Evolutionary conservation across 2,329 filamentous ascomycete genomes (phyloP).

Genomic region (Colletotrichum tropicicola): DNA sequence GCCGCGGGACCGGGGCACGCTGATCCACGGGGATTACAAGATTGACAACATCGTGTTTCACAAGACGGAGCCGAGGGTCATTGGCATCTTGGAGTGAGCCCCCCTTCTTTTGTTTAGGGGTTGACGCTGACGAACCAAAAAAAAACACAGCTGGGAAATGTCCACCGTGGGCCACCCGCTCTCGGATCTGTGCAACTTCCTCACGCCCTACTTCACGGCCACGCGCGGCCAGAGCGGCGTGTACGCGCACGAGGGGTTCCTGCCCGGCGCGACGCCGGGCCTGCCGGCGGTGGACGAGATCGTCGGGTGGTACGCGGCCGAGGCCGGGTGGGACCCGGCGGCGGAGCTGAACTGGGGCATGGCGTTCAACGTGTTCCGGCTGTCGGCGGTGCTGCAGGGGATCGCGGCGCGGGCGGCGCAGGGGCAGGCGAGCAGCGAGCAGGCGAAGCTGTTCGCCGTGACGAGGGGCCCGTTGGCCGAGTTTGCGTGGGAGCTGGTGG

Average conservation of each 20-base stretch:
- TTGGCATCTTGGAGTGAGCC: conserved; percentile 86
- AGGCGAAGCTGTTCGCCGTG: conserved; percentile 77
- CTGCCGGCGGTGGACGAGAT: conserved; percentile 57
- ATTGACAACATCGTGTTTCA: conserved; percentile 93
- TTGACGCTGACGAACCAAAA: not conserved
- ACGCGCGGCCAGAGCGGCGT: conserved; percentile 37
- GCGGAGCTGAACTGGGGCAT: conserved; percentile 68
- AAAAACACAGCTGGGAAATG: conserved; percentile 83
- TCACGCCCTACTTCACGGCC: conserved; percentile 51
- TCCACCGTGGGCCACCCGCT: conserved; percentile 96
- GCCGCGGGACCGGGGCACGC: conserved; percentile 78
- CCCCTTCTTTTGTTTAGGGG: not conserved
- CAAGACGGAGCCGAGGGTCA: conserved; percentile 85
- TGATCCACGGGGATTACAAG: conserved; percentile 97
- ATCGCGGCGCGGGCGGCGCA: conserved; percentile 89
- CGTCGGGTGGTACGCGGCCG: conserved; percentile 49
- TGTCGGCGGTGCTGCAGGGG: conserved; percentile 78
- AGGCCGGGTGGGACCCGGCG: conserved; percentile 76
- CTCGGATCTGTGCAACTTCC: conserved; percentile 86
- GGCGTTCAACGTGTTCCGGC: conserved; percentile 70
- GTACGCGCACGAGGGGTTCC: conserved; percentile 60
- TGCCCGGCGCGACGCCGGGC: conserved; percentile 70
- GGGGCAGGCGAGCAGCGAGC: conserved; percentile 88
- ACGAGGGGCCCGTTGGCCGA: conserved; percentile 78
- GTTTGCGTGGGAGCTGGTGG: conserved; percentile 79